Base-by-base conservation (phyloP, 2,329 filamentous ascomycete genomes). In the Fusarium praegraminearum region DNA sequence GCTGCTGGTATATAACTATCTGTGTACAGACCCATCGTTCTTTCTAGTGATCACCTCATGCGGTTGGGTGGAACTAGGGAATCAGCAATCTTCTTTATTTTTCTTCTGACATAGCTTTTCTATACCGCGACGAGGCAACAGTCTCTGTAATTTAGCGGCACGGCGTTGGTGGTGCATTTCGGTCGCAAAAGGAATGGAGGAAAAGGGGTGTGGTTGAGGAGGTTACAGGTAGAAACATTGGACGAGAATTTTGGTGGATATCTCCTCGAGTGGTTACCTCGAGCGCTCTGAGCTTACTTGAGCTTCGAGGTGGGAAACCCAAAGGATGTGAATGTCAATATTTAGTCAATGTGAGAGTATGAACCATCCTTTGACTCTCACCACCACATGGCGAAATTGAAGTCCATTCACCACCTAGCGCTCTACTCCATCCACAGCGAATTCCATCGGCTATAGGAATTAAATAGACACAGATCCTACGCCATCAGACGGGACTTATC, bases 131-230 rank as follows among this genome's bases (percentile, higher is more conserved):
- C 32, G 69, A 73, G 73, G 61, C 69, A 47, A 45, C 44, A 41
- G 70, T 72, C 73, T 74, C 66, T 73, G 46, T 69, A 59, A 64
- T 71, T 71, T 65, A 65, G 72, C 70, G 69, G 69, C 71, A 73
- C 60, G 73, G 73, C 73, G 73, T 75, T 75, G 69, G 69, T 66
- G 73, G 72, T 73, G 68, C 61, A 68, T 72, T 74, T 69, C 46
- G 54, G 54, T 69, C 40, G 56, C 49, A 51, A 69, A 50, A 24
- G 67, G 45, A 62, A 51, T 58, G 57, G 28, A 36, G 33, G 44
- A 46, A 64, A 43, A 46, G 50, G 40, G 18, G 53, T 45, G 57
- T 46, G n/a, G 44, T 59, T 38, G 33, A 50, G 38, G 22, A 40
- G 32, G 12, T 22, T 55, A 47, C 38, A 30, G 30, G 38, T 43